Evolutionary conservation across 2,329 filamentous ascomycete genomes (phyloP).

Genomic region (Stagonosporopsis cucurbitacearum): DNA sequence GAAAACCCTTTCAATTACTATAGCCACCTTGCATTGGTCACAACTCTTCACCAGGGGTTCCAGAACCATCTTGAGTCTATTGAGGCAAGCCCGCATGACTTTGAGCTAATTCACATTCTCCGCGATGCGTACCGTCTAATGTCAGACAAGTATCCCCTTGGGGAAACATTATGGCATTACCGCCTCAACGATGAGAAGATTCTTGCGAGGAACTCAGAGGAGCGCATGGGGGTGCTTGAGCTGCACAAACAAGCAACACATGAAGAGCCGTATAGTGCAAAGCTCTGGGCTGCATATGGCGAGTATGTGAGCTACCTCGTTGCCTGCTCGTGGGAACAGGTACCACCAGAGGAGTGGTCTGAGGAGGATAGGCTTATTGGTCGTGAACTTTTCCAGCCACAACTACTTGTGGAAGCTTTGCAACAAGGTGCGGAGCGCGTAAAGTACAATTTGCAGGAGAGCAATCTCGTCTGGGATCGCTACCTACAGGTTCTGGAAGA

Average conservation of each 20-base stretch:
- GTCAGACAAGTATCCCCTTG: constrained; percentile 70
- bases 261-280: constrained; percentile 75
- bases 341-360: constrained; percentile 56
- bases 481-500: constrained; percentile 76
- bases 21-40: constrained; percentile 56
- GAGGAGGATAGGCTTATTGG: constrained; percentile 73
- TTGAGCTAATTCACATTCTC: constrained; percentile 54
- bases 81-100: constrained; percentile 49
- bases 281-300: constrained; percentile 78
- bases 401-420: constrained; percentile 71
- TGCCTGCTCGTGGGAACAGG: constrained; percentile 65
- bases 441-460: constrained; percentile 76
- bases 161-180: constrained; percentile 78
- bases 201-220: constrained; percentile 67
- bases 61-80: constrained; percentile 47
- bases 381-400: constrained; percentile 73
- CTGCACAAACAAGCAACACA: constrained; percentile 72
- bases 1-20: constrained; percentile 59
- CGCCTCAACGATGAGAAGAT: constrained; percentile 75
- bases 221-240: constrained; percentile 73
- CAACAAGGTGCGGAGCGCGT: constrained; percentile 74
- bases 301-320: constrained; percentile 79
- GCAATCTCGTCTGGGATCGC: constrained; percentile 79
- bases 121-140: constrained; percentile 63
- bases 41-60: constrained; percentile 57